Evolutionary conservation across 768 basidiomycete genomes (phyloP).

Genomic region (Pleurotus ostreatus): DNA sequence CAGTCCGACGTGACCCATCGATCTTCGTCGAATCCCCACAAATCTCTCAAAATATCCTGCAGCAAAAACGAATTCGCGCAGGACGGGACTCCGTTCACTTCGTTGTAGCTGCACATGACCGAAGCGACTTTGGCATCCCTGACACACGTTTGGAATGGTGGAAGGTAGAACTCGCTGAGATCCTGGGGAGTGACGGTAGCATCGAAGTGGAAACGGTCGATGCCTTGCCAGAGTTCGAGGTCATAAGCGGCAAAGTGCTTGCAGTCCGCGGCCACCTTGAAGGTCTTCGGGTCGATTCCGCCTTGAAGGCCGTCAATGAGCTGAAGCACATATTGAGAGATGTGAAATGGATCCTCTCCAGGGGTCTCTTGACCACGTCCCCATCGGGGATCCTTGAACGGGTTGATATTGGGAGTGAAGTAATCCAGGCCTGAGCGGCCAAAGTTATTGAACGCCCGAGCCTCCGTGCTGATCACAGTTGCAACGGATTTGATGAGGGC

Average conservation of each 20-base stretch:
- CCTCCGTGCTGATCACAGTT: conserved; percentile 50
- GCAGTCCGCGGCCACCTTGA: conserved; percentile 53
- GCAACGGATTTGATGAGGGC: conserved; percentile 47
- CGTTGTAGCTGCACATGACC: conserved; percentile 62
- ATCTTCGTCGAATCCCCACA: conserved; percentile 47
- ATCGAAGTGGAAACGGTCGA: conserved; percentile 44
- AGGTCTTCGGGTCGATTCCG: conserved; percentile 45
- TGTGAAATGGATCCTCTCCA: conserved; percentile 55
- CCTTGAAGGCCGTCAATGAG: conserved; percentile 55
- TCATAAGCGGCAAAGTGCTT: conserved; percentile 63
- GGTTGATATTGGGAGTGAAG: conserved; percentile 55
- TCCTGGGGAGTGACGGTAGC: conserved; percentile 52
- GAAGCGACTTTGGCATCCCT: conserved; percentile 56
- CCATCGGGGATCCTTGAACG: conserved; percentile 64
- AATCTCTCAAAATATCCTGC: conserved; percentile 45
- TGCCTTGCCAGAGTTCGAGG: conserved; percentile 52
- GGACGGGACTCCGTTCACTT: conserved; percentile 54
- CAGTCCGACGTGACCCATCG: conserved; percentile 62
- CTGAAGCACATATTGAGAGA: conserved; percentile 50
- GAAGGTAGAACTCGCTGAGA: conserved; percentile 52
- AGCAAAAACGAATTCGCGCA: conserved; percentile 53
- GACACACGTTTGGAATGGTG: conserved; percentile 53
- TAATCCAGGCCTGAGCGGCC: conserved; percentile 51
- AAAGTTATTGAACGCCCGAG: conserved; percentile 54
- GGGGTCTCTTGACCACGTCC: conserved; percentile 61